Conservation (phyloP, 2,329 filamentous ascomycete genomes). For the Cytospora paraplurivora region DNA sequence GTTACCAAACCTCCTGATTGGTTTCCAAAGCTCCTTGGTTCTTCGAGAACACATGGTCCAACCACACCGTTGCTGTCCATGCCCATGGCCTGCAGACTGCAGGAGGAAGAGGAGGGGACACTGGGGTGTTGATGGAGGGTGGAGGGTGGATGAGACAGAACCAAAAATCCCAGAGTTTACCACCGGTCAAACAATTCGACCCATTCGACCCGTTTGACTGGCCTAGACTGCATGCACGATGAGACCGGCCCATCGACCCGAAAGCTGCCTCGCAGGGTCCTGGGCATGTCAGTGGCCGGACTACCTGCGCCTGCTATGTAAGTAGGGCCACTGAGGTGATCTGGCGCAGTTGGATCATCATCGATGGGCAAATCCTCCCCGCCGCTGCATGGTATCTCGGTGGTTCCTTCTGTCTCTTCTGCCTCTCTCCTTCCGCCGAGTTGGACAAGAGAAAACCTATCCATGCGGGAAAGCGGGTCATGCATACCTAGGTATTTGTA, state of each 20-base stretch:
- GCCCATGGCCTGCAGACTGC: not conserved
- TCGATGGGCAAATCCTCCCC: slow-evolving; percentile 20
- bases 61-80: slow-evolving; percentile 17
- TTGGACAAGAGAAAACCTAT: slow-evolving; percentile 13
- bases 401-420: slow-evolving; percentile 12
- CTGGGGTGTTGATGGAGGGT: not conserved
- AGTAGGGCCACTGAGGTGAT: slow-evolving; percentile 21
- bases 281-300: slow-evolving; percentile 15
- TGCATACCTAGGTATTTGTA: not conserved
- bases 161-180: slow-evolving; percentile 10
- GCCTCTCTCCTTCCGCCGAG: slow-evolving; percentile 1
- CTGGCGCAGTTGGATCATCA: slow-evolving; percentile 24
- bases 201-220: slow-evolving; percentile 22
- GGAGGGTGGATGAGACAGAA: slow-evolving; percentile 7
- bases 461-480: slow-evolving; percentile 25
- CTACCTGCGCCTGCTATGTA: not conserved
- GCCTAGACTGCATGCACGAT: slow-evolving; percentile 27
- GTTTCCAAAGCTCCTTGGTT: not conserved
- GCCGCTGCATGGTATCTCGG: slow-evolving; percentile 4
- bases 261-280: slow-evolving; percentile 10
- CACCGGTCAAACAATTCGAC: not conserved
- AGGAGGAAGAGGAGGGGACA: not conserved
- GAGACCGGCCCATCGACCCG: slow-evolving; percentile 26
- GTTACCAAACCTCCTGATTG: slow-evolving; percentile 9
- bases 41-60: slow-evolving; percentile 15